Percentiles rank a stretch among this genome's conserved stretches.
Conservation (phyloP, 2,329 filamentous ascomycete genomes). For the Aspergillus sp. region DNA sequence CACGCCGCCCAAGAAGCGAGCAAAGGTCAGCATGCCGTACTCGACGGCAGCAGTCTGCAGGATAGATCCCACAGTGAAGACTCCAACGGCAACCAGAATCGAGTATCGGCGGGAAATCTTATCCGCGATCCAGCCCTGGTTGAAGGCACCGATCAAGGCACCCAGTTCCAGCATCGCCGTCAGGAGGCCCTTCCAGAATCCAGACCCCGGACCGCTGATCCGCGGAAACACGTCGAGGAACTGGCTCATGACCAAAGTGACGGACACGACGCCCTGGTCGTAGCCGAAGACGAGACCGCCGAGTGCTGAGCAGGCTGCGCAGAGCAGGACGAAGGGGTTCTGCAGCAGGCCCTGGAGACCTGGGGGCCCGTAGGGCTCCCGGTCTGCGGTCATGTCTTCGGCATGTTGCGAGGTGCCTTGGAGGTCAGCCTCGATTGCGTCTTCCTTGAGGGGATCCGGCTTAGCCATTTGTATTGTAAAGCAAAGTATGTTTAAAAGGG, state of each 20-base stretch:
- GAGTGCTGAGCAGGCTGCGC: too few relatives aligned
- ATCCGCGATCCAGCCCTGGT: conserved; percentile 32
- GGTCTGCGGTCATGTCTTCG: too few relatives aligned
- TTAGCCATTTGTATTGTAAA: too few relatives aligned
- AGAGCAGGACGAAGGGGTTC: too few relatives aligned
- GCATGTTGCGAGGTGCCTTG: too few relatives aligned
- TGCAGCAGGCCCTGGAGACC: too few relatives aligned
- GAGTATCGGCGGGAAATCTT: conserved; percentile 32
- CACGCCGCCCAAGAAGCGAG: conserved; percentile 29
- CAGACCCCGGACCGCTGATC: conserved; percentile 30
- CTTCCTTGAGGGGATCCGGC: too few relatives aligned
- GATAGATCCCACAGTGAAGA: conserved; percentile 34
- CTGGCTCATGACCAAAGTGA: conserved; percentile 35
- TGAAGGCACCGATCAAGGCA: conserved; percentile 33
- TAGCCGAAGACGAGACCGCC: too few relatives aligned
- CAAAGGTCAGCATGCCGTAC: conserved; percentile 12
- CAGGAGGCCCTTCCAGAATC: conserved; percentile 28
- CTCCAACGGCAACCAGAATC: conserved; percentile 34
- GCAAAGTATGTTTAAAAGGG: too few relatives aligned
- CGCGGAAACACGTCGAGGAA: conserved; percentile 36
- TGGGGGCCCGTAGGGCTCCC: too few relatives aligned
- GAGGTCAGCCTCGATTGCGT: too few relatives aligned
- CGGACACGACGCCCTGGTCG: too few relatives aligned
- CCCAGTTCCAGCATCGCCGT: conserved; percentile 37
- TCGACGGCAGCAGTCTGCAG: conserved; percentile 18